Evolutionary conservation across 2,329 filamentous ascomycete species (phyloP), one percentile per base, ranked within the genome.

Genomic region (Spiromastix sp.): DNA sequence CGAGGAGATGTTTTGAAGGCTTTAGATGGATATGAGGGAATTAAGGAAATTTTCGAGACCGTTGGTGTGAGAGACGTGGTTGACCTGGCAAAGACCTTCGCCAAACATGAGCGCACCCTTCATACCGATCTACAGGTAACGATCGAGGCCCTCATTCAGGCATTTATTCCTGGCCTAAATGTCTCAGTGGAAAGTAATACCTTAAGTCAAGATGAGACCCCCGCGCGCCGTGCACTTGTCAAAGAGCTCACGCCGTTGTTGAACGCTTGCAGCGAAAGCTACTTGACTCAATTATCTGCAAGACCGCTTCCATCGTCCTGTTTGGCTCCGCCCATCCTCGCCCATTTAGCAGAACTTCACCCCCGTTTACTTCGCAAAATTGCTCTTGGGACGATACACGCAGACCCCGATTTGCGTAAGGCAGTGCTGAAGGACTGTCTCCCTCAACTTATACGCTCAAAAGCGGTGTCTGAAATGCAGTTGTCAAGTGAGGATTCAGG

Each of bases 281-380:
- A 22, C 12, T 8, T 33, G n/a, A 16, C 17, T 12, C 6, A 13
- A 24, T 33, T n/a, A 6, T 20, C 24, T 24, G 21, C 31, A 9
- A 21, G 18, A n/a, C 31, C 31, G 9, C n/a, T 13, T 13, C 21
- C 21, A n/a, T n/a, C 11, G 21, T 22, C 17, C 4, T 22, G 9
- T 12, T 11, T 12, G 2, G 12, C 18, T n/a, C 3, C n/a, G 3
- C 12, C 6, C 10, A 12, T 24, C 5, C 4, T 33, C 20, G 12
- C 11, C 12, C n/a, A 20, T 13, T 24, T 42, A 10, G 27, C 17
- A 10, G 11, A 29, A 22, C 10, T 10, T 8, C 32, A 29, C 13
- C 16, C 22, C 11, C 13, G 24, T 21, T 26, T 42, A 10, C 28
- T 42, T n/a, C 36, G 39, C 4, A 32, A 27, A 16, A 39, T 42